A percentile compares a stretch with the other conserved stretches of the same genome.
These are phyloP conservation scores for Cyclaneusma minus DNA, from an alignment of 2,329 filamentous ascomycete genomes.

Conservation along the genomic window DNA sequence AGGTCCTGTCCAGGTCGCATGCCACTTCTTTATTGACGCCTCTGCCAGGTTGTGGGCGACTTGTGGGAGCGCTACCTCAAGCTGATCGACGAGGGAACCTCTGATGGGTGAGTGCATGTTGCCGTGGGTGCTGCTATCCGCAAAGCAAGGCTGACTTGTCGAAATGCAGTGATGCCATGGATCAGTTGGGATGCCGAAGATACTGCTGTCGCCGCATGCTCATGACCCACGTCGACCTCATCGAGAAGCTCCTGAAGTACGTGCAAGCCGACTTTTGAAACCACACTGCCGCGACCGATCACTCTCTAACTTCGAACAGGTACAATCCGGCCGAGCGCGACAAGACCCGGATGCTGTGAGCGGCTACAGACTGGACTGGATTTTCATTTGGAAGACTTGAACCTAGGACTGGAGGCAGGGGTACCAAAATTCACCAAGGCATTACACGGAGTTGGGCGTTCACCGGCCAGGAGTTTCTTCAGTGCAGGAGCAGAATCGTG, in stretches of 20 bases:
- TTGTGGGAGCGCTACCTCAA: constrained; percentile 93
- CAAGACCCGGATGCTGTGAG: too few relatives aligned
- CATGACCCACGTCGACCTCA: constrained; percentile 97
- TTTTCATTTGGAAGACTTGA: too few relatives aligned
- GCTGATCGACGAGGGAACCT: constrained; percentile 63
- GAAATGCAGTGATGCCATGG: constrained; percentile 87
- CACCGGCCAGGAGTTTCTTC: too few relatives aligned
- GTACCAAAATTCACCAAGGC: too few relatives aligned
- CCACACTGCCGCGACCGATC: constrained; percentile 1
- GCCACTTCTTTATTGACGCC: constrained; percentile 1
- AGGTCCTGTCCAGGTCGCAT: too few relatives aligned
- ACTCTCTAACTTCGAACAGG: constrained; percentile 17
- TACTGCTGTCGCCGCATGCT: constrained; percentile 99
- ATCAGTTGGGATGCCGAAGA: constrained; percentile 79
- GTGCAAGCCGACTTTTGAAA: constrained; percentile 4
- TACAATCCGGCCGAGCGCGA: constrained; percentile 33
- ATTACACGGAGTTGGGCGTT: too few relatives aligned
- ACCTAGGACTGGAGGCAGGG: too few relatives aligned
- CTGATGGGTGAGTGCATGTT: constrained; percentile 50
- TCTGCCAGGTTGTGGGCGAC: constrained; percentile 72
- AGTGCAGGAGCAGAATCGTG: too few relatives aligned
- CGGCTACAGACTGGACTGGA: too few relatives aligned
- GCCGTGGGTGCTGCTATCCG: constrained; percentile 5
- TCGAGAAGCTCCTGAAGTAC: constrained; percentile 94
- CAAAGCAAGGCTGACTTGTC: background rate